Conservation (phyloP, 2,329 filamentous ascomycete species). For the Aspergillus tanneri region DNA sequence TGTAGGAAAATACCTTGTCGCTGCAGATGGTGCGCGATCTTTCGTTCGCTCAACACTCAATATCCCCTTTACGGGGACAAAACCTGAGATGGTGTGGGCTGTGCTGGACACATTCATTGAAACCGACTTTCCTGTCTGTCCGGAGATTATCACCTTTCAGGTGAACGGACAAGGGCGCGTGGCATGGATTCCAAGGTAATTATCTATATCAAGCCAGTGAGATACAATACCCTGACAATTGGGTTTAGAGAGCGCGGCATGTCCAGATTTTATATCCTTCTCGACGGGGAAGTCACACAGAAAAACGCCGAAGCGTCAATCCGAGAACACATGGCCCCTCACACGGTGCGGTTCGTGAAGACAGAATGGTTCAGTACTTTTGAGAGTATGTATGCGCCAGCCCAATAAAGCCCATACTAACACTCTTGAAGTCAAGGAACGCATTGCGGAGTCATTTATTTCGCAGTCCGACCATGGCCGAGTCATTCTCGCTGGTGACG, state of each 20-base stretch:
- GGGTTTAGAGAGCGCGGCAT: background rate
- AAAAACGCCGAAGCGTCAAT: slow-evolving; percentile 1
- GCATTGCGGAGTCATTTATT: slow-evolving; percentile 4
- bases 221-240: background rate
- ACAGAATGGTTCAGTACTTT: slow-evolving; percentile 6
- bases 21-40: slow-evolving; percentile 5
- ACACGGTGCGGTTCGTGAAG: background rate
- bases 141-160: slow-evolving; percentile 7
- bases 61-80: slow-evolving; percentile 6
- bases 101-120: slow-evolving; percentile 4
- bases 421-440: background rate
- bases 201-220: background rate
- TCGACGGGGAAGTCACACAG: slow-evolving; percentile 3
- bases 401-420: background rate
- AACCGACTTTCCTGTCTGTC: slow-evolving; percentile 1
- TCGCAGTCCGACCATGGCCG: slow-evolving; percentile 2
- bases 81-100: slow-evolving; percentile 9
- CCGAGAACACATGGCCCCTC: slow-evolving; percentile 4
- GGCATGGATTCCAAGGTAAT: slow-evolving; percentile 6
- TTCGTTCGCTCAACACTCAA: slow-evolving; percentile 2
- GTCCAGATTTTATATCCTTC: slow-evolving; percentile 2
- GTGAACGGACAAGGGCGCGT: slow-evolving; percentile 3
- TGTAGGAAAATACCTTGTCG: slow-evolving; percentile 1
- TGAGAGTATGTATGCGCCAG: background rate
- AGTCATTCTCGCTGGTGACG: background rate